Base-by-base conservation (phyloP, 202 grass and related monocot genomes). In the Brachypodium distachyon region DNA sequence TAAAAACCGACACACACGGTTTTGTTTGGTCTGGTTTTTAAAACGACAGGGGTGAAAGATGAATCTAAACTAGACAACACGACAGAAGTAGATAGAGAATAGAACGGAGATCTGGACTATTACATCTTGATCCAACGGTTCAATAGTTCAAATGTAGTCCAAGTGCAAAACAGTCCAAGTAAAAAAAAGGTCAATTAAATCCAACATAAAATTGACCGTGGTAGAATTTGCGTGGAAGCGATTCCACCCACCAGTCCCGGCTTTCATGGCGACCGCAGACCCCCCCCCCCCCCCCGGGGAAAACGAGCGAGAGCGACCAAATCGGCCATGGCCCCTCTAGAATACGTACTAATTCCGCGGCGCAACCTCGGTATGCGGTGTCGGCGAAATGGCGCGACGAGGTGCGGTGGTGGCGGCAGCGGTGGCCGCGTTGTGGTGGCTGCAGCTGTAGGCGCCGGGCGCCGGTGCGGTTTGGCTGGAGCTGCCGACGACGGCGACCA, bases 381-480 rank as follows among this genome's bases (percentile, higher is more conserved):
- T n/a, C 1, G 41, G n/a, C n/a, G 6, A 2, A 22, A 84, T 84
- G 73, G 64, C 41, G 18, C 73, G n/a, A 52, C 3, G 52, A 16
- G 7, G 14, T 9, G n/a, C 9, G 25, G 62, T 3, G 12, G 40
- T 21, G 50, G 77, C 67, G 10, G 55, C 18, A 5, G 63, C 50
- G 31, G 18, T 23, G n/a, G n/a, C n/a, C 41, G 39, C 54, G 54
- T 19, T 81, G 54, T 75, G 61, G 51, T 86, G 59, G 23, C 62
- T 69, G 2, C 7, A n/a, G n/a, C n/a, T n/a, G n/a, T n/a, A 36
- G 33, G 33, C 53, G 0, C 9, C 32, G 16, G 26, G 52, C 18
- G 77, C 12, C 56, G 72, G 37, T 12, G 56, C 84, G 7, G 78
- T 82, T 55, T 87, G 78, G 84, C 36, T 82, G 47, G 63, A 87